phyloP scores from a whole-genome alignment of 1,284 basidiomycete genomes.

The Ceraceosorus guamensis region DNA sequence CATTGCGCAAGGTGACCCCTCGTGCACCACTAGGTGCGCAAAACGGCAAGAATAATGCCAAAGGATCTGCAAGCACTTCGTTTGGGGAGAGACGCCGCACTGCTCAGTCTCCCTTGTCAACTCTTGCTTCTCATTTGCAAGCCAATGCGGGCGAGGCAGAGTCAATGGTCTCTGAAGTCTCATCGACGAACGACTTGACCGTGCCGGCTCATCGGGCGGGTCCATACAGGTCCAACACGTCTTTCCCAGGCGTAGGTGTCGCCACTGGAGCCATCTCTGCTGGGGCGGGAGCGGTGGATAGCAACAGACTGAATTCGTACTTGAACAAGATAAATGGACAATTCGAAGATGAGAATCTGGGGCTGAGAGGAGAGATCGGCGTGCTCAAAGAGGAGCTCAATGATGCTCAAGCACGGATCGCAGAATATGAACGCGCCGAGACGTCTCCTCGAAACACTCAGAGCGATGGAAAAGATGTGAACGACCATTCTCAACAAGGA shows the following conservation, averaged over 20 bases:
- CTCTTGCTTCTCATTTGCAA: too few relatives aligned
- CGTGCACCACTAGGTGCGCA: too few relatives aligned
- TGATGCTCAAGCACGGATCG: background rate
- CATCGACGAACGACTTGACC: conserved; percentile 8
- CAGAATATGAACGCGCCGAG: conserved; percentile 1
- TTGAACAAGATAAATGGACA: conserved; percentile 8
- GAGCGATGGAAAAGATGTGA: background rate
- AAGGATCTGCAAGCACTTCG: too few relatives aligned
- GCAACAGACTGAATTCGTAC: conserved; percentile 2
- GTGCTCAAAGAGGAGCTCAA: conserved; percentile 7
- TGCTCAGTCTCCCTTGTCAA: too few relatives aligned
- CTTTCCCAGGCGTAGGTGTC: conserved; percentile 10
- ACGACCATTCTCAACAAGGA: background rate
- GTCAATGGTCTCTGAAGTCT: background rate
- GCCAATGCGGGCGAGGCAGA: background rate
- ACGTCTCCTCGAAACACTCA: background rate
- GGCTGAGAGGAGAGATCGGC: conserved; percentile 6
- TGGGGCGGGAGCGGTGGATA: conserved; percentile 1
- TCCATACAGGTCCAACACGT: conserved; percentile 5
- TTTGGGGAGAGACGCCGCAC: too few relatives aligned
- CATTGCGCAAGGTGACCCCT: too few relatives aligned
- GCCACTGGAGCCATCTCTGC: background rate
- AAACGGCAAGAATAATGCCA: too few relatives aligned
- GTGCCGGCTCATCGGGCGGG: background rate
- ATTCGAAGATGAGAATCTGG: conserved; percentile 5